These are phyloP conservation scores for Ceratobasidium sp. DNA, from an alignment of 1,284 basidiomycete genomes.

Conservation along the genomic window DNA sequence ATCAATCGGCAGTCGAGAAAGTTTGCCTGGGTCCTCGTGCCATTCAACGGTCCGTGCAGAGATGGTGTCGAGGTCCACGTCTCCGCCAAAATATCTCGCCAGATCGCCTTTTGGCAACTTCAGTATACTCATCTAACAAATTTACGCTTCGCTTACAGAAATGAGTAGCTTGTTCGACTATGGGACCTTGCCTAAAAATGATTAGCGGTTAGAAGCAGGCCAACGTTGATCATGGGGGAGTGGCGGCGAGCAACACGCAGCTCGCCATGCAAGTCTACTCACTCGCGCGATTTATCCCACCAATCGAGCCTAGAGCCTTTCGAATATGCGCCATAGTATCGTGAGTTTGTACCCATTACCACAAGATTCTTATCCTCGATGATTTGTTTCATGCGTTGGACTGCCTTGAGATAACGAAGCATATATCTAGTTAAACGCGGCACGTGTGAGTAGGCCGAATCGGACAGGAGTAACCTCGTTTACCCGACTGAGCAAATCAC, in stretches of 20 bases:
- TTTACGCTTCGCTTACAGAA: conserved; percentile 60
- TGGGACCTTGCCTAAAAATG: conserved; percentile 79
- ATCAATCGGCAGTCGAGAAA: conserved; percentile 85
- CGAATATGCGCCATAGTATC: conserved; percentile 95
- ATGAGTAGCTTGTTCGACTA: conserved; percentile 96
- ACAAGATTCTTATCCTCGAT: conserved; percentile 93
- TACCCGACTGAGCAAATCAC: conserved; percentile 90
- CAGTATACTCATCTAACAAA: conserved; percentile 43
- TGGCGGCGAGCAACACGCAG: neutral
- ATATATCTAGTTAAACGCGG: conserved; percentile 65
- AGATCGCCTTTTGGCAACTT: conserved; percentile 75
- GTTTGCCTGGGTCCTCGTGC: conserved; percentile 88
- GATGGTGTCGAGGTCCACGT: conserved; percentile 89
- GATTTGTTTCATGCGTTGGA: conserved; percentile 98
- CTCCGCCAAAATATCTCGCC: conserved; percentile 97
- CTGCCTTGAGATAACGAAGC: conserved; percentile 93
- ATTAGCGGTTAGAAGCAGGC: conserved; percentile 54
- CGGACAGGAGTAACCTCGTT: conserved; percentile 50
- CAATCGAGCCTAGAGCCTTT: conserved; percentile 91
- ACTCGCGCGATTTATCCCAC: conserved; percentile 97
- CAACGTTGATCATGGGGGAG: neutral
- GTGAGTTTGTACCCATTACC: conserved; percentile 97
- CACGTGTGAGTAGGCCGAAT: conserved; percentile 9
- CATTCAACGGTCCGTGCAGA: conserved; percentile 89
- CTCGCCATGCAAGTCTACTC: conserved; percentile 26